Evolutionary conservation across 2,329 filamentous ascomycete species (phyloP).

Genomic region (Coleophoma crateriformis): DNA sequence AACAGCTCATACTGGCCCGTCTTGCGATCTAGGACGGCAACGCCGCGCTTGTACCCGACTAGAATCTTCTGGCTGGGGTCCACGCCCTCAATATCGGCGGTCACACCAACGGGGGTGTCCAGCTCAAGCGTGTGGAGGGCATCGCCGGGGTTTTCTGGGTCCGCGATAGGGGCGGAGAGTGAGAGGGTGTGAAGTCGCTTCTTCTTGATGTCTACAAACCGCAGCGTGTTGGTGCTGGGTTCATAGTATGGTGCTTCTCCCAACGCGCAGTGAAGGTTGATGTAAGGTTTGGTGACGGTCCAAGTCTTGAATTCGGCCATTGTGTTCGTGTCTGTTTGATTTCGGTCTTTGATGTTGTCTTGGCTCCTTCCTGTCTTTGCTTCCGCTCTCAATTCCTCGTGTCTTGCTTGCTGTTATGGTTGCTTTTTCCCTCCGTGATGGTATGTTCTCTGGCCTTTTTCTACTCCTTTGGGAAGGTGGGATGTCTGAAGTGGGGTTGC

Average conservation of each 20-base stretch:
- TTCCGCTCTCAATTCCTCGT: not conserved
- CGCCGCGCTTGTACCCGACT: constrained; percentile 75
- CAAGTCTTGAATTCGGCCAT: constrained; percentile 34
- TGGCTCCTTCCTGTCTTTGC: not conserved
- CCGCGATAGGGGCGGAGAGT: constrained; percentile 49
- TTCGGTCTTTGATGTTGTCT: not conserved
- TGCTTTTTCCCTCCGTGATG: too few species aligned
- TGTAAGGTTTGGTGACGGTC: constrained; percentile 41
- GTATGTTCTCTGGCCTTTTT: too few species aligned
- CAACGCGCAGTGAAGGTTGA: constrained; percentile 59
- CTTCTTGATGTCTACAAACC: constrained; percentile 80
- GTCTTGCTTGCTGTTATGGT: not conserved
- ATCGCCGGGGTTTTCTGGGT: constrained; percentile 13
- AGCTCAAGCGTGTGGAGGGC: constrained; percentile 34
- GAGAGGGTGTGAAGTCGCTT: constrained; percentile 68
- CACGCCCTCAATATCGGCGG: constrained; percentile 68
- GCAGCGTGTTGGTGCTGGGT: constrained; percentile 55
- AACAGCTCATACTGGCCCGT: constrained; percentile 50
- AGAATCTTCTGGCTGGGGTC: constrained; percentile 61
- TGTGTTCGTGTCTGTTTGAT: not conserved
- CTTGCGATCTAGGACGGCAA: constrained; percentile 68
- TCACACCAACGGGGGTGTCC: constrained; percentile 55
- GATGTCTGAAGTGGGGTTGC: too few species aligned
- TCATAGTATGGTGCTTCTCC: constrained; percentile 76
- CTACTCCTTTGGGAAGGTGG: too few species aligned